Evolutionary conservation across 2,329 filamentous ascomycete genomes (phyloP).

Genomic region (Colletotrichum siamense): DNA sequence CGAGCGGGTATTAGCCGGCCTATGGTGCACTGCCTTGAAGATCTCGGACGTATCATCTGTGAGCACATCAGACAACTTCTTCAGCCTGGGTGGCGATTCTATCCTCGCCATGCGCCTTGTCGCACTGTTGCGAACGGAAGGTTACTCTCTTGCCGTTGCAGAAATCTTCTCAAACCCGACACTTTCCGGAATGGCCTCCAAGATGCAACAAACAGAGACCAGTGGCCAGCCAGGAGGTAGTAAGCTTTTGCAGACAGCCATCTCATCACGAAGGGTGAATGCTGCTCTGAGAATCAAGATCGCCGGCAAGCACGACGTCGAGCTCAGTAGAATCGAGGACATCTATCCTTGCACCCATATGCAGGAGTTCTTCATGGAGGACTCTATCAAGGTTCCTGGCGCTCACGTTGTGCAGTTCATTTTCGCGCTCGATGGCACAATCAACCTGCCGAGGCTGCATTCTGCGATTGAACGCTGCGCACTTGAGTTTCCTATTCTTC

Average conservation of each 20-base stretch:
- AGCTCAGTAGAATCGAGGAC: neutral
- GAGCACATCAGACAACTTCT: conserved; percentile 21
- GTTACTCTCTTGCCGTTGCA: conserved; percentile 17
- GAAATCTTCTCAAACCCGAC: conserved; percentile 15
- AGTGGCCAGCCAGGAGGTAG: neutral
- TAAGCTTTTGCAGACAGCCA: neutral
- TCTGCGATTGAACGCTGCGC: neutral
- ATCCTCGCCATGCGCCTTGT: conserved; percentile 31
- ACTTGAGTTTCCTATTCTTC: neutral
- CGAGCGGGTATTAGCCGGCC: neutral
- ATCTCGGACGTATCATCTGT: neutral
- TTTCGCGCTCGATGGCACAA: neutral
- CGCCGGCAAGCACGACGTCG: neutral
- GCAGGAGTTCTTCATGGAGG: neutral
- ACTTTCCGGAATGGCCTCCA: conserved; percentile 15
- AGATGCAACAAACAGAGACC: neutral
- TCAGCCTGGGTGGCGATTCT: conserved; percentile 27
- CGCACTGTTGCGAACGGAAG: conserved; percentile 19
- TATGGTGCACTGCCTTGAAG: conserved; percentile 19
- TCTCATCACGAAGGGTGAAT: neutral
- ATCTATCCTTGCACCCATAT: neutral
- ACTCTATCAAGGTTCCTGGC: neutral
- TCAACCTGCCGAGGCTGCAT: neutral
- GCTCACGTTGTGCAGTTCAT: conserved; percentile 1
- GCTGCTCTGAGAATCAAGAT: neutral